phyloP scores from a whole-genome alignment of 345 rosid genomes.

The Trapa incisa region DNA sequence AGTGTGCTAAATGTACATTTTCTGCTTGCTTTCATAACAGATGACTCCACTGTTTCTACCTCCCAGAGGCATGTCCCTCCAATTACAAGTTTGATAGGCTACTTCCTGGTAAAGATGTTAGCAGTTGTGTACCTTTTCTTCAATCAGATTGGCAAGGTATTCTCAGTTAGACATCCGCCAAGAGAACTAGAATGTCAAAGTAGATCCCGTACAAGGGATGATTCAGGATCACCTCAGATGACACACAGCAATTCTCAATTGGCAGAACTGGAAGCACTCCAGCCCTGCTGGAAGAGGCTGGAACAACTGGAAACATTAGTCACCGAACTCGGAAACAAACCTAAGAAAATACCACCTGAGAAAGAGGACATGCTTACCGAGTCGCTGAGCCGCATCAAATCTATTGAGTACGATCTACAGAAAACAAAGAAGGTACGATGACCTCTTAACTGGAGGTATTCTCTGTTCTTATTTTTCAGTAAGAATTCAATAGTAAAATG shows the following conservation, averaged over 20 bases:
- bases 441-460: background rate
- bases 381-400: slow-evolving; percentile 66
- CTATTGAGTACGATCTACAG: slow-evolving; percentile 75
- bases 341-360: slow-evolving; percentile 66
- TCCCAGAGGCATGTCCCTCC: slow-evolving; percentile 18
- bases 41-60: slow-evolving; percentile 17
- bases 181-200: slow-evolving; percentile 28
- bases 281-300: slow-evolving; percentile 83
- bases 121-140: slow-evolving; percentile 35
- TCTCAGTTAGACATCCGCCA: slow-evolving; percentile 18
- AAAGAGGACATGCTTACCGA: slow-evolving; percentile 80
- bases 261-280: slow-evolving; percentile 34
- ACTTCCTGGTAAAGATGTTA: slow-evolving; percentile 35
- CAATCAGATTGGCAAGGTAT: slow-evolving; percentile 29
- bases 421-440: slow-evolving; percentile 63
- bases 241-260: slow-evolving; percentile 16
- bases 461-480: background rate
- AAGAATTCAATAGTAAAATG: background rate
- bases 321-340: slow-evolving; percentile 49
- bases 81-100: slow-evolving; percentile 21
- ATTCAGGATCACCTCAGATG: slow-evolving; percentile 22
- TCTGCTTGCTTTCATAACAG: slow-evolving; percentile 30
- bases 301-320: slow-evolving; percentile 62
- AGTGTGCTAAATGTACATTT: background rate
- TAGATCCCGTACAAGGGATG: slow-evolving; percentile 17